Base-by-base conservation (phyloP, 805 yeast species). In the Starmera quercuum region DNA sequence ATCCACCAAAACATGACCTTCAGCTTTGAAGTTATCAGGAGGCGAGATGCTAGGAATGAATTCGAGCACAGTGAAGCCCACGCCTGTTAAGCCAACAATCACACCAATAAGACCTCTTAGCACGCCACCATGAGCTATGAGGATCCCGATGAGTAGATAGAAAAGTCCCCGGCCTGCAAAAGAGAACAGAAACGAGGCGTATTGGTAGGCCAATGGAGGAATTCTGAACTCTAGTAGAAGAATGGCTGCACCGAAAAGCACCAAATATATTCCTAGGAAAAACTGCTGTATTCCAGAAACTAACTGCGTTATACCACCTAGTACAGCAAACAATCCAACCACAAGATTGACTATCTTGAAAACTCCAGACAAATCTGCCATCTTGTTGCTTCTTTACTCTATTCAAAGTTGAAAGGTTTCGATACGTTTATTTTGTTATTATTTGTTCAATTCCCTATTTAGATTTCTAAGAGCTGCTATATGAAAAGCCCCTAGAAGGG, bases 1-100 rank as follows among this genome's bases (percentile, higher is more conserved):
- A 14, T 56, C 54, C 13, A 56, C 44, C 13, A 61, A 37, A 6
- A 59, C 55, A 26, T 54, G 65, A n/a, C 66, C 65, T 28, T 65
- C 77, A 25, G 68, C 60, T 48, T 71, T 82, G 83, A 86, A 84
- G 59, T 81, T 84, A 37, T 73, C 82, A 14, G 95, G 96, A 20
- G 87, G 81, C 34, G 83, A 78, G 27, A 84, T 64, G 39, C 82
- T 72, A 14, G 88, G 86, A 19, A 83, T 57, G 32, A 81, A 79
- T 56, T 85, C 92, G 48, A 85, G 66, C 1, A 59, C 73, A 31
- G 69, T 52, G 56, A 66, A 85, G 3, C 58, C 71, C 16, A 74
- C 51, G 20, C 95, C 95, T 17, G 76, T 56, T 3, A 74, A 26
- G 26, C 74, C 68, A n/a, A 83, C 61, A 11, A 82, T 32, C 8